These are phyloP conservation scores for Chlorella sp. DNA, from an alignment of 139 green algal species.

Conservation along the genomic window DNA sequence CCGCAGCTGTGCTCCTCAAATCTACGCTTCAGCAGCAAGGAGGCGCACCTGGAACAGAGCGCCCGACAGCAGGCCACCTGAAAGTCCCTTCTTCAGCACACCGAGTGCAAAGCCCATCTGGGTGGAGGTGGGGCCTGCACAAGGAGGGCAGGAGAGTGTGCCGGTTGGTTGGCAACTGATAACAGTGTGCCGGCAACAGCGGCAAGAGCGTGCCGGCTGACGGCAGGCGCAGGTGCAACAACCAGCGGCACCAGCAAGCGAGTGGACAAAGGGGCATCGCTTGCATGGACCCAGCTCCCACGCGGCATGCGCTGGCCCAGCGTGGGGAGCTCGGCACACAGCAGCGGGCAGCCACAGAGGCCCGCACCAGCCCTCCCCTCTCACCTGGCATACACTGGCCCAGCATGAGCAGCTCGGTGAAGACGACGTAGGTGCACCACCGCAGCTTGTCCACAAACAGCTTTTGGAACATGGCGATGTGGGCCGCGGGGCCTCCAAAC, in stretches of 20 bases:
- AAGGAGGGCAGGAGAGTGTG: too few species aligned
- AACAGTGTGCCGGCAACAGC: too few species aligned
- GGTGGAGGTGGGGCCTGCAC: slow-evolving; percentile 86
- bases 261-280: not conserved
- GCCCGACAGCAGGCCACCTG: slow-evolving; percentile 75
- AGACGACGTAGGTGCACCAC: slow-evolving; percentile 85
- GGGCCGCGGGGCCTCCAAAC: not conserved
- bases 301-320: slow-evolving; percentile 86
- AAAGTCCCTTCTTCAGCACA: slow-evolving; percentile 80
- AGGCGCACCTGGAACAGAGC: slow-evolving; percentile 79
- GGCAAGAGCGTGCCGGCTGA: too few species aligned
- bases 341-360: too few species aligned
- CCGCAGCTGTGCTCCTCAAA: too few species aligned
- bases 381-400: slow-evolving; percentile 82
- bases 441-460: slow-evolving; percentile 77
- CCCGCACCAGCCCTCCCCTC: too few species aligned
- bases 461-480: slow-evolving; percentile 33
- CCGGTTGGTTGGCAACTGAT: too few species aligned
- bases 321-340: slow-evolving; percentile 91
- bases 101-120: slow-evolving; percentile 56
- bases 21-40: too few species aligned
- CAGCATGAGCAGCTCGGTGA: slow-evolving; percentile 92
- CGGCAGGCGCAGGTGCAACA: too few species aligned
- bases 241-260: too few species aligned
- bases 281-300: not conserved